phyloP scores from a whole-genome alignment of 2,329 filamentous ascomycete species.

The Aspergillus neotritici region DNA sequence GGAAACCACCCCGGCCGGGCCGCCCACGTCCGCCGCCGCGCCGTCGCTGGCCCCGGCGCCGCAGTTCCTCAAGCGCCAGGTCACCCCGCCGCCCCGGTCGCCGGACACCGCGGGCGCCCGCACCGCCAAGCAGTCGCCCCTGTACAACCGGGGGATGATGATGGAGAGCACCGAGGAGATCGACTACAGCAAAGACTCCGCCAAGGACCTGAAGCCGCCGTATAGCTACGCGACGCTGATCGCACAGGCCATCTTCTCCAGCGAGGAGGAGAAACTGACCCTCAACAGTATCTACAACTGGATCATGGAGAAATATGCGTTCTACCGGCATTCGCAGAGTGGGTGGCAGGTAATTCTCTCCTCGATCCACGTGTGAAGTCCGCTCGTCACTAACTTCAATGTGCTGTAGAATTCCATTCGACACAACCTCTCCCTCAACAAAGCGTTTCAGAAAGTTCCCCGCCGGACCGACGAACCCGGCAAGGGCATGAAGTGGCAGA shows the following conservation, averaged over 20 bases:
- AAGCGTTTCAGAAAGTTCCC: conserved; percentile 88
- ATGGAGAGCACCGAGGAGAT: conserved; percentile 50
- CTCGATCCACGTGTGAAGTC: background rate
- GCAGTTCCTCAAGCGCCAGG: conserved; percentile 40
- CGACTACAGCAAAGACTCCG: conserved; percentile 66
- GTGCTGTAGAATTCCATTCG: conserved; percentile 85
- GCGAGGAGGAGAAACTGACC: conserved; percentile 80
- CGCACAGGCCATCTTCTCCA: conserved; percentile 87
- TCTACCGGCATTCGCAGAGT: conserved; percentile 76
- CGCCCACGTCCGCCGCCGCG: conserved; percentile 23
- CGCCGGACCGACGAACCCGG: conserved; percentile 90
- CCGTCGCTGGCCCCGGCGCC: conserved; percentile 40
- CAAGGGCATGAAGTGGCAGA: conserved; percentile 99
- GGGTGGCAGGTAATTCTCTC: conserved; percentile 72
- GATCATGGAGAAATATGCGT: conserved; percentile 86
- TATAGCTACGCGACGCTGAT: conserved; percentile 97
- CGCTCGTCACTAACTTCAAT: background rate
- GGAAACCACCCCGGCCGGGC: conserved; percentile 12
- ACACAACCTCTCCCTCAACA: conserved; percentile 92
- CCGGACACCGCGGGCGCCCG: conserved; percentile 36
- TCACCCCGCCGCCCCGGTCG: conserved; percentile 37
- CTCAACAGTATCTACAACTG: conserved; percentile 89
- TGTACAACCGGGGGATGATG: conserved; percentile 48
- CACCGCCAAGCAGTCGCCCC: conserved; percentile 42
- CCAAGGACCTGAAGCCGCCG: conserved; percentile 87